A percentile compares a stretch with the other conserved stretches of the same genome.
phyloP scores from a whole-genome alignment of 148 eudicot genomes.

The Cornus florida region DNA sequence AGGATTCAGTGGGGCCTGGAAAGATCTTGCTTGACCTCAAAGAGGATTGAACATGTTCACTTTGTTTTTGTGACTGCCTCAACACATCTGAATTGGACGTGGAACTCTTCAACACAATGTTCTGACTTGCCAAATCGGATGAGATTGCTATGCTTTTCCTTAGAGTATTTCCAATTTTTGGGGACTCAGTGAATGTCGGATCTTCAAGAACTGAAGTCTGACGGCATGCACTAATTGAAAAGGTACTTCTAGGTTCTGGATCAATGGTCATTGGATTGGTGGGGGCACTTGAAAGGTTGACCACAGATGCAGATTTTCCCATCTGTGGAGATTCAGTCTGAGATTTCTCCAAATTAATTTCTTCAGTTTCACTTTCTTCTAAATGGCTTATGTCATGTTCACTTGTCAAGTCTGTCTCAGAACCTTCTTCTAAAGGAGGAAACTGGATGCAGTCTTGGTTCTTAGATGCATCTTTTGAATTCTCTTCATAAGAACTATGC shows the following conservation, averaged over 20 bases:
- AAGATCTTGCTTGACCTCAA: slow-evolving; percentile 68
- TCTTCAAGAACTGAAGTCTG: slow-evolving; percentile 57
- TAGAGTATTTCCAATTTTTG: slow-evolving; percentile 54
- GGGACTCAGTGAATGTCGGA: slow-evolving; percentile 79
- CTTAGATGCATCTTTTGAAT: slow-evolving; percentile 36
- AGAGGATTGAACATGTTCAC: slow-evolving; percentile 58
- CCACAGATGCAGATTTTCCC: slow-evolving; percentile 7
- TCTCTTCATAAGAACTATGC: slow-evolving; percentile 48
- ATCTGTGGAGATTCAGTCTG: slow-evolving; percentile 10
- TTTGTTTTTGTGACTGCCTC: slow-evolving; percentile 35
- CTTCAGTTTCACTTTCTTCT: slow-evolving; percentile 66
- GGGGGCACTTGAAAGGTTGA: slow-evolving; percentile 7
- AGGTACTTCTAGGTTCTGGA: slow-evolving; percentile 33
- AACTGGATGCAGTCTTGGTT: slow-evolving; percentile 45
- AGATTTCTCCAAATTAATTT: slow-evolving; percentile 39
- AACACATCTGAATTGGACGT: slow-evolving; percentile 35
- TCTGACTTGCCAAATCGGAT: slow-evolving; percentile 37
- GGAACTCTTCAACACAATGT: slow-evolving; percentile 36
- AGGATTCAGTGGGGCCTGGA: slow-evolving; percentile 73
- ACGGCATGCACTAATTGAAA: slow-evolving; percentile 35
- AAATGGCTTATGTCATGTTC: slow-evolving; percentile 69
- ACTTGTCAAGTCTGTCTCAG: slow-evolving; percentile 67
- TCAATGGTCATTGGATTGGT: slow-evolving; percentile 11
- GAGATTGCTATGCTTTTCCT: slow-evolving; percentile 57
- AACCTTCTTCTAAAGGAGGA: slow-evolving; percentile 60